Base-by-base conservation (phyloP, 176 grass and related monocot genomes). In the Elymus sibiricus region DNA sequence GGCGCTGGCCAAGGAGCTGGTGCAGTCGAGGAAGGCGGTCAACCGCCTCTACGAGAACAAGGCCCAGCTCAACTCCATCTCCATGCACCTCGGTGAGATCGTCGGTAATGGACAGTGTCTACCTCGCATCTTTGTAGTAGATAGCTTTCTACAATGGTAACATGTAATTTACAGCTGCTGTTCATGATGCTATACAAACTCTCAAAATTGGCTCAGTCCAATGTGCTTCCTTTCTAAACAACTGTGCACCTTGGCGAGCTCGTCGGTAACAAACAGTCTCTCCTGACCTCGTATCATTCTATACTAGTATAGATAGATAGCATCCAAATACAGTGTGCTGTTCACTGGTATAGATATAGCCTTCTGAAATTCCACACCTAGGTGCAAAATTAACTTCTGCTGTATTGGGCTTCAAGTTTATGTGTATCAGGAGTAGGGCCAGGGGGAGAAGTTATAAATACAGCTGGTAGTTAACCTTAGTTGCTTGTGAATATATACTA, bases 21-120 rank as follows among this genome's bases (percentile, higher is more conserved):
- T 97, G 56, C 80, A 35, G 42, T 97, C 92, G 2, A 97, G 92
- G 58, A 77, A 73, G 85, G 92, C 94, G 16, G 94, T 94, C 55
- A 94, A 93, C 47, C 94, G 94, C 49, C 94, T 97, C 81, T 94
- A 97, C 80, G 94, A 94, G 85, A 92, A 97, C 79, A 92, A 97
- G 77, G 94, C 94, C 42, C 92, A 97, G 84, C 70, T 97, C 27
- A 97, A 97, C 85, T 97, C 94, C 78, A 83, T 97, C 64, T 90
- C 92, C 71, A 97, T 94, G 94, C 94, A 97, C 81, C 94, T 97
- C 35, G 94, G 92, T 34, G 94, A 94, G 83, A 84, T 92, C 72
- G 88, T 89, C 25, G 94, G 92, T 97, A 94, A 87, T 5, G 7
- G 22, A 16, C n/a, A 9, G 21, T 5, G 63, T 62, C 53, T 83